A percentile compares a stretch with the other conserved stretches of the same genome.
phyloP scores from a whole-genome alignment of 345 rosid genomes.

The Dovyalis caffra region DNA sequence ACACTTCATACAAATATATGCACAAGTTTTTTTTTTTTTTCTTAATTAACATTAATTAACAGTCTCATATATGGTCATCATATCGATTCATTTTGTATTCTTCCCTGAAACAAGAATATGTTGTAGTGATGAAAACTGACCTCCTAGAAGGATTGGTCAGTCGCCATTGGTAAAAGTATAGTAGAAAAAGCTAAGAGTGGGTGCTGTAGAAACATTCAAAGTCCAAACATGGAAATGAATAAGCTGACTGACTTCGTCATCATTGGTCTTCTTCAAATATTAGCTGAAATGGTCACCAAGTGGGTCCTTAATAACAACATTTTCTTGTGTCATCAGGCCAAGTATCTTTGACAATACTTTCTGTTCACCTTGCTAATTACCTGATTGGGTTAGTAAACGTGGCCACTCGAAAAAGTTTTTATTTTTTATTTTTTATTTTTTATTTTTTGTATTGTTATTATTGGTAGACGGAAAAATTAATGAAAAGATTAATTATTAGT shows the following conservation, averaged over 20 bases:
- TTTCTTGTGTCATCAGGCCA: background rate
- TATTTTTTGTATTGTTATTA: background rate
- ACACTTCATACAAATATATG: no score
- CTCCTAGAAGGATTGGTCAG: background rate
- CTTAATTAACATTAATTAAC: no score
- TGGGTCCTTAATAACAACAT: background rate
- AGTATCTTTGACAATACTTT: slow-evolving; percentile 4
- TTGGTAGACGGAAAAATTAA: background rate
- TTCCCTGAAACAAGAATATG: background rate
- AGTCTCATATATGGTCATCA: no score
- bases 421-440: no score
- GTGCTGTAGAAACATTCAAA: background rate
- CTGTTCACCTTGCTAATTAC: background rate
- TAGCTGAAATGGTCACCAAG: slow-evolving; percentile 3
- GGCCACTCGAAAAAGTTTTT: slow-evolving; percentile 12
- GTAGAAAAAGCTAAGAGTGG: background rate
- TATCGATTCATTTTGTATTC: background rate
- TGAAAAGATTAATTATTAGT: background rate
- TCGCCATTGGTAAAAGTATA: background rate
- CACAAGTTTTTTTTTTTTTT: no score
- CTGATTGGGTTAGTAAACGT: background rate
- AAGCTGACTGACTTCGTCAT: background rate
- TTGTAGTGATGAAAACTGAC: no score
- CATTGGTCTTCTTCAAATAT: background rate
- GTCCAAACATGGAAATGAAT: no score